These are phyloP conservation scores for Pseudocercospora crystallina DNA, from an alignment of 2,329 filamentous ascomycete species.

Conservation along the genomic window DNA sequence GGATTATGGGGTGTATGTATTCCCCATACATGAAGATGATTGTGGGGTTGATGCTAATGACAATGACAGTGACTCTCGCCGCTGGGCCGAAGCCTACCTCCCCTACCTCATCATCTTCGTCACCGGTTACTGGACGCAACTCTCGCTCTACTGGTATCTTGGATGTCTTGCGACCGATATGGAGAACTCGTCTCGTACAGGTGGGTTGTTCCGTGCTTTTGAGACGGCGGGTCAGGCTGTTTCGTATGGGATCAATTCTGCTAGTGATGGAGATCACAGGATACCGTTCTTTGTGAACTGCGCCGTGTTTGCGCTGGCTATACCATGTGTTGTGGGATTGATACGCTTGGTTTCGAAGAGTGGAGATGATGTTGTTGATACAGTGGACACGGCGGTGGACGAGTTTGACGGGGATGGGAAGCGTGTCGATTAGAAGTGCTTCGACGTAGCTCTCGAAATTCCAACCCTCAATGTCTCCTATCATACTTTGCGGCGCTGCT, in stretches of 20 bases:
- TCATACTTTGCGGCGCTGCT: no score
- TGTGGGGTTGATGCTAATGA: background rate
- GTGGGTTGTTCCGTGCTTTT: constrained; percentile 30
- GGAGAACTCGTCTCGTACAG: constrained; percentile 32
- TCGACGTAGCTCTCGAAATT: no score
- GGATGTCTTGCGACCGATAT: constrained; percentile 39
- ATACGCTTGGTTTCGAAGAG: constrained; percentile 18
- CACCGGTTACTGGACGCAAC: constrained; percentile 26
- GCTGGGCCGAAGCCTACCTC: constrained; percentile 23
- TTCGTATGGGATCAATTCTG: constrained; percentile 31
- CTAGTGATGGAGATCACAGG: constrained; percentile 1
- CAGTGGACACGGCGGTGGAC: background rate
- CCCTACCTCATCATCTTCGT: constrained; percentile 28
- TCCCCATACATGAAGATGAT: no score
- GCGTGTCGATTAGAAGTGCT: background rate
- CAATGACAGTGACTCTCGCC: constrained; percentile 11
- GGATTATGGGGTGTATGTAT: constrained; percentile 20
- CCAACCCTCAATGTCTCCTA: no score
- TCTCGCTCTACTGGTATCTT: constrained; percentile 40
- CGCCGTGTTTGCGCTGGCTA: constrained; percentile 17
- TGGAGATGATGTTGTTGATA: background rate
- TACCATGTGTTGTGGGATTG: constrained; percentile 22
- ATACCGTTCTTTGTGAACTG: constrained; percentile 22
- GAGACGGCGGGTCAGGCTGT: constrained; percentile 51
- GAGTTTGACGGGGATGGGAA: background rate